Evolutionary conservation across 1,139 yeast species (phyloP).

Genomic region (Yamadazyma friedrichii): DNA sequence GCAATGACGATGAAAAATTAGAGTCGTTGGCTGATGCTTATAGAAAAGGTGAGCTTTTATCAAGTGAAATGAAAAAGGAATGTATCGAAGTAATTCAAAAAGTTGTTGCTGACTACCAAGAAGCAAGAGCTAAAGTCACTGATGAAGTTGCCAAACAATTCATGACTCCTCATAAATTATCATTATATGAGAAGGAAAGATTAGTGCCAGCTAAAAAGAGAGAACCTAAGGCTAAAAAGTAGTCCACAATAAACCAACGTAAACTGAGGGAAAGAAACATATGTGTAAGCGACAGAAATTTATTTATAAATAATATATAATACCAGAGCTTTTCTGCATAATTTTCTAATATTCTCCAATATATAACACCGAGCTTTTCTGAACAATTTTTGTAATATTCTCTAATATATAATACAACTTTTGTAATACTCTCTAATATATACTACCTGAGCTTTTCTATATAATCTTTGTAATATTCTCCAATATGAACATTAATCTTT

Average conservation of each 20-base stretch:
- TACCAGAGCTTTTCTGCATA: neutral
- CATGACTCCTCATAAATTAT: constrained; percentile 84
- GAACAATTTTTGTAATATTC: constrained; percentile 6
- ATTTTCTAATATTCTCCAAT: constrained; percentile 19
- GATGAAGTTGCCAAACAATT: constrained; percentile 66
- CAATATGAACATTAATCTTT: constrained; percentile 40
- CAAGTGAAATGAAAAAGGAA: constrained; percentile 91
- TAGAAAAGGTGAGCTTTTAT: constrained; percentile 76
- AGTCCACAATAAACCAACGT: no score
- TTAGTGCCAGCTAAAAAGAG: constrained; percentile 64
- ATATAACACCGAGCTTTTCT: constrained; percentile 16
- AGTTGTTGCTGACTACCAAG: constrained; percentile 81
- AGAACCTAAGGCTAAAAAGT: constrained; percentile 22
- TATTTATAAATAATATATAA: neutral
- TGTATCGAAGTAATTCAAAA: constrained; percentile 80
- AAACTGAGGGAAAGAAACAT: no score
- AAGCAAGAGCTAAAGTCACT: constrained; percentile 64
- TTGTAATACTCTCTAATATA: constrained; percentile 23
- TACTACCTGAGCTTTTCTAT: constrained; percentile 20
- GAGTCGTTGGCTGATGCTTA: constrained; percentile 62
- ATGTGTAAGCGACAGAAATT: neutral
- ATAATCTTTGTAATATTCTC: constrained; percentile 15
- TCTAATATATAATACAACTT: constrained; percentile 21
- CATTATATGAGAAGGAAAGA: constrained; percentile 71
- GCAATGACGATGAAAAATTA: constrained; percentile 82